Evolutionary conservation across 75 land plant genomes (phyloP).

Genomic region (Cunninghamia lanceolata): DNA sequence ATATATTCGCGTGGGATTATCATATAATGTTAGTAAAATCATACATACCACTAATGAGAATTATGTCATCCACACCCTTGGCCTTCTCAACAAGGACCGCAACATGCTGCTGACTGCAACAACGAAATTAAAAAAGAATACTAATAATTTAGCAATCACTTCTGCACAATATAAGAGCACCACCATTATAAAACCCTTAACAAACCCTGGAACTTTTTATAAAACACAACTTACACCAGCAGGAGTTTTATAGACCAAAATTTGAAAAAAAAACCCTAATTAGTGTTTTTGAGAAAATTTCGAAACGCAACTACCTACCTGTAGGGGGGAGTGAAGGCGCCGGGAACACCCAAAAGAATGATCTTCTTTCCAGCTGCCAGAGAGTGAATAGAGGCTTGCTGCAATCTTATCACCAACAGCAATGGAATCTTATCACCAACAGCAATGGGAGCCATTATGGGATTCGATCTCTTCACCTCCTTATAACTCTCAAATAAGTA

Average conservation of each 20-base stretch:
- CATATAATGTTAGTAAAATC: not conserved
- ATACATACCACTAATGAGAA: constrained; percentile 25
- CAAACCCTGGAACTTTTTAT: not conserved
- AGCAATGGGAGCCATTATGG: constrained; percentile 21
- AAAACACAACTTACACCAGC: too few species aligned
- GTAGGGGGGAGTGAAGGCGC: constrained; percentile 46
- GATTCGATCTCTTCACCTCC: not conserved
- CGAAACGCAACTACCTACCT: constrained; percentile 24
- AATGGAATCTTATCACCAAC: constrained; percentile 31
- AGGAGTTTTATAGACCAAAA: not conserved
- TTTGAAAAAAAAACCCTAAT: not conserved
- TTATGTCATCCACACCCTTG: constrained; percentile 39
- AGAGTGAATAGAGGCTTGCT: constrained; percentile 15
- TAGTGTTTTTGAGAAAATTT: too few species aligned
- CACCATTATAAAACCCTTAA: not conserved
- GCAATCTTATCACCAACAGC: too few species aligned
- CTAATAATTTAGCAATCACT: not conserved
- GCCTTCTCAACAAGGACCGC: constrained; percentile 34
- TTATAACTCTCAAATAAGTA: too few species aligned
- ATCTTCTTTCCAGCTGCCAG: constrained; percentile 26
- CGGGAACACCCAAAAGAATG: constrained; percentile 39
- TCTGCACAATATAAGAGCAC: not conserved
- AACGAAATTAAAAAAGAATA: not conserved
- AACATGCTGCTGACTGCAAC: constrained; percentile 33
- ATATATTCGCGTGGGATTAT: too few species aligned